Percentiles rank a stretch among this genome's conserved stretches.
Evolutionary conservation across 257 asterid genomes (phyloP).

Genomic region (Scutellaria baicalensis): DNA sequence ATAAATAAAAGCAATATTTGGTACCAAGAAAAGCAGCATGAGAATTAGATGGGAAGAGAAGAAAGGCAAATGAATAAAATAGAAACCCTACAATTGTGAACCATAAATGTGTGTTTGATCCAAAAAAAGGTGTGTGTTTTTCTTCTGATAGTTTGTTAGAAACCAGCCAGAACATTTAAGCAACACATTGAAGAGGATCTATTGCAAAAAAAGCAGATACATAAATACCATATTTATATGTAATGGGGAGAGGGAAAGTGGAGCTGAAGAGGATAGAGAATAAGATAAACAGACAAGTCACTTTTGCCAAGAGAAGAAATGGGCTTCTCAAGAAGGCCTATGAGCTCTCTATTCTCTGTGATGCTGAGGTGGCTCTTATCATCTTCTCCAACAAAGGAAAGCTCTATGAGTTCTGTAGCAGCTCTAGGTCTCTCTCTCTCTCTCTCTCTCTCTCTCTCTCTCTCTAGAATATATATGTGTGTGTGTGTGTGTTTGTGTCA

Average conservation of each 20-base stretch:
- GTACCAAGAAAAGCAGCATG: not conserved
- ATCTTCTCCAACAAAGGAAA: slow-evolving; percentile 26
- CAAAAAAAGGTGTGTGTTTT: not conserved
- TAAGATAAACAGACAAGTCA: slow-evolving; percentile 60
- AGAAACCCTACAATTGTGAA: not conserved
- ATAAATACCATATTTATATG: not conserved
- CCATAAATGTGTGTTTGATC: slow-evolving; percentile 18
- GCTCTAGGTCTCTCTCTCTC: slow-evolving; percentile 8
- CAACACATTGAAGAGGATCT: not conserved
- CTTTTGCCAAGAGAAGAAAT: slow-evolving; percentile 64
- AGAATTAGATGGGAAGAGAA: not conserved
- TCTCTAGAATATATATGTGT: too few species aligned
- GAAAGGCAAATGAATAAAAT: not conserved
- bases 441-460: not conserved
- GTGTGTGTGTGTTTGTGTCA: too few species aligned
- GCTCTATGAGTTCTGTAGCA: slow-evolving; percentile 25
- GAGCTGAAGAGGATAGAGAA: slow-evolving; percentile 62
- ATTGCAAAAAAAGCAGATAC: not conserved
- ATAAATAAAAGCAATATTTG: not conserved
- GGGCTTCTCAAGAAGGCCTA: slow-evolving; percentile 63
- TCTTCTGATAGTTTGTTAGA: not conserved
- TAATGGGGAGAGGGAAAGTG: slow-evolving; percentile 68
- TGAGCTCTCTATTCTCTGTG: slow-evolving; percentile 55
- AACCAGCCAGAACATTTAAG: not conserved
- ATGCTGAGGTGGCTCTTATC: slow-evolving; percentile 26